Percentiles rank a stretch among this genome's conserved stretches.
Evolutionary conservation across 164 flowering plant genomes (phyloP).

Genomic region (Warburgia ugandensis): DNA sequence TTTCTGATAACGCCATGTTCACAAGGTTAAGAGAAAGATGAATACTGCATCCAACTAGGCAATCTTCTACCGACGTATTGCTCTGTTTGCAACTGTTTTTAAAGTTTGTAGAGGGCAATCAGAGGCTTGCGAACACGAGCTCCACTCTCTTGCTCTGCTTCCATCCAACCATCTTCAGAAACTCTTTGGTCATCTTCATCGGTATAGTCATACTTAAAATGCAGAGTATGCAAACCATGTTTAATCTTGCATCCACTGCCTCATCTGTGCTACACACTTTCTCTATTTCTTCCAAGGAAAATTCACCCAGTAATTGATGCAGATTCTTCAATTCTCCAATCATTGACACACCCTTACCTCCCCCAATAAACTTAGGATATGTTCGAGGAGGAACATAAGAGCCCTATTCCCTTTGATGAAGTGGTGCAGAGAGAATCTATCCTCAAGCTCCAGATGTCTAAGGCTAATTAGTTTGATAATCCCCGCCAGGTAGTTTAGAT

Average conservation of each 20-base stretch:
- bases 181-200: not conserved
- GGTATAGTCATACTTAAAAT: not conserved
- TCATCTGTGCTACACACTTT: constrained; percentile 5
- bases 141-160: constrained; percentile 6
- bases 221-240: not conserved
- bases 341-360: constrained; percentile 4
- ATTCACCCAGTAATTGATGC: constrained; percentile 6
- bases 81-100: too few species aligned
- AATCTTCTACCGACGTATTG: constrained; percentile 1
- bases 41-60: constrained; percentile 1
- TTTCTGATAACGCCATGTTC: not conserved
- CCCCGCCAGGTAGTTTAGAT: too few species aligned
- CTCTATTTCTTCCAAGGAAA: constrained; percentile 15
- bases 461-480: too few species aligned
- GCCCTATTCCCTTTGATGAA: constrained; percentile 9
- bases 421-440: not conserved
- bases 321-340: constrained; percentile 18
- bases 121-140: constrained; percentile 17
- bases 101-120: not conserved
- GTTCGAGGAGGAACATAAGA: constrained; percentile 14
- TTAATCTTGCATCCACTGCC: constrained; percentile 16
- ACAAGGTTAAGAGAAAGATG: not conserved
- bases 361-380: constrained; percentile 9
- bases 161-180: not conserved
- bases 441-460: constrained; percentile 2